A percentile compares a stretch with the other conserved stretches of the same genome.
phyloP scores from a whole-genome alignment of 106 monocot genomes.

The Allium sativum region DNA sequence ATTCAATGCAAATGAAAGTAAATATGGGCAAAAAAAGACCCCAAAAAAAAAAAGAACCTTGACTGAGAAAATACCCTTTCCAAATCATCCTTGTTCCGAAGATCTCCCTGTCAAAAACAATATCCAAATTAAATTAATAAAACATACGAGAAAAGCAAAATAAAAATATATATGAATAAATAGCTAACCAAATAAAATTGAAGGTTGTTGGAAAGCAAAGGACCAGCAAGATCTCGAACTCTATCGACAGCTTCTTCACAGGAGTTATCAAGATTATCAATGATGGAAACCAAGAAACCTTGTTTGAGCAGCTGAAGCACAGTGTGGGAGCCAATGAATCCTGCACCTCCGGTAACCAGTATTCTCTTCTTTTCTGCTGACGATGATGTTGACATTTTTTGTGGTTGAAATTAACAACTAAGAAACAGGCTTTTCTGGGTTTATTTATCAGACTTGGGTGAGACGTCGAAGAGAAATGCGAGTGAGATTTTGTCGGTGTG shows the following conservation, averaged over 20 bases:
- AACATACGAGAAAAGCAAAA: not conserved
- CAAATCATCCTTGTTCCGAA: constrained; percentile 48
- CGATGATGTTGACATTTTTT: no score
- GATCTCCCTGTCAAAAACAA: constrained; percentile 35
- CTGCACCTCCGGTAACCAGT: constrained; percentile 68
- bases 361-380: constrained; percentile 14
- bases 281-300: constrained; percentile 37
- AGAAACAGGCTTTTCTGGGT: no score
- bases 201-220: constrained; percentile 31
- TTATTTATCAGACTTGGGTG: no score
- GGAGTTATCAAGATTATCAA: constrained; percentile 66
- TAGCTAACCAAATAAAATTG: constrained; percentile 35
- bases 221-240: constrained; percentile 42
- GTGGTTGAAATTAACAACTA: no score
- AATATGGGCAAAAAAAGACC: not conserved
- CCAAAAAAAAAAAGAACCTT: constrained; percentile 23
- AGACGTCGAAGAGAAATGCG: no score
- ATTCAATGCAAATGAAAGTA: not conserved
- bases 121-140: not conserved
- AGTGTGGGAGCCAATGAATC: constrained; percentile 71
- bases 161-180: not conserved
- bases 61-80: constrained; percentile 51
- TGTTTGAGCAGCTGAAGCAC: constrained; percentile 63
- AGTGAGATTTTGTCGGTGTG: no score
- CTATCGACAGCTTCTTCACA: constrained; percentile 33